These are phyloP conservation scores for Artemisia annua DNA, from an alignment of 129 eudicot species.

Conservation along the genomic window DNA sequence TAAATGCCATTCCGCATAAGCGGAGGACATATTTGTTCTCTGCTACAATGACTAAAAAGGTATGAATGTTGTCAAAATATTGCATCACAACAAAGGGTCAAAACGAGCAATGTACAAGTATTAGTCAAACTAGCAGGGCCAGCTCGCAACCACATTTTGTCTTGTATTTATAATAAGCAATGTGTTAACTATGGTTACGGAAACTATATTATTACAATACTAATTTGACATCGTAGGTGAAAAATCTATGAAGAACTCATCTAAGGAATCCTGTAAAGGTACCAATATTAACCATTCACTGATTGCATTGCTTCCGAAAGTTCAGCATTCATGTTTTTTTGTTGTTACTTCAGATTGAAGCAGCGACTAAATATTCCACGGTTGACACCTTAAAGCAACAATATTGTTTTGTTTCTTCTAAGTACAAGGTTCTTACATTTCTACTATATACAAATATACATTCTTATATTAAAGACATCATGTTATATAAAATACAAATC, in stretches of 20 bases:
- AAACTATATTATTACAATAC: too few relatives aligned
- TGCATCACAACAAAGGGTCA: too few relatives aligned
- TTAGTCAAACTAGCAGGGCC: neutral
- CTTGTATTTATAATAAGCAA: too few relatives aligned
- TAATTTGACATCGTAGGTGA: constrained; percentile 51
- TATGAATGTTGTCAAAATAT: constrained; percentile 4
- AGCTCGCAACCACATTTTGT: too few relatives aligned
- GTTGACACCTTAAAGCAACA: neutral
- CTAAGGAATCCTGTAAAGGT: constrained; percentile 86
- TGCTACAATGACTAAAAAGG: constrained; percentile 93
- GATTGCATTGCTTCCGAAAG: neutral
- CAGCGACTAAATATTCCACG: neutral
- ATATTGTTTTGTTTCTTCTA: constrained; percentile 46
- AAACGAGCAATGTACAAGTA: too few relatives aligned
- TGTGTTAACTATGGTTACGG: too few relatives aligned
- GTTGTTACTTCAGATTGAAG: neutral
- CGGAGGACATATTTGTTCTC: constrained; percentile 81
- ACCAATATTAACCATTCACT: neutral
- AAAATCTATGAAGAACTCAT: constrained; percentile 88
- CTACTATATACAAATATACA: neutral
- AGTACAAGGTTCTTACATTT: neutral
- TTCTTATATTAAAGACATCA: neutral
- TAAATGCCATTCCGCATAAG: constrained; percentile 80
- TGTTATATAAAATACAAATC: neutral
- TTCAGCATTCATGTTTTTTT: too few relatives aligned